Base-by-base conservation (phyloP, 1,284 basidiomycete species). In the Heimioporus retisporus region DNA sequence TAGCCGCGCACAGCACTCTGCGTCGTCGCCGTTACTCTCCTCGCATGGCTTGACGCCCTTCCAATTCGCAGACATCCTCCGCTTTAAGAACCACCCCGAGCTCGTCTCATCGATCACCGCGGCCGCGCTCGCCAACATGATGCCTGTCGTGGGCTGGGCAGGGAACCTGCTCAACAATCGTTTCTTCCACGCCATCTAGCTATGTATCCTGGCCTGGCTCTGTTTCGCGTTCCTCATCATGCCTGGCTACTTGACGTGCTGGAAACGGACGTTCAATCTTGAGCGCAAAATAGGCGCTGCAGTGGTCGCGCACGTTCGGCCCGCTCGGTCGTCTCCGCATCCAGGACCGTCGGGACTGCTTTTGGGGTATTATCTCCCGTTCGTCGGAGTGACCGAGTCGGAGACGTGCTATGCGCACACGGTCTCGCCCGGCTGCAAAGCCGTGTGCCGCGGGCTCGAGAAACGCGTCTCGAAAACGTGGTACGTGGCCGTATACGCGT, bases 201-300 rank as follows among this genome's bases (percentile, higher is more conserved):
- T 28, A 28, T 28, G 28, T 28, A 28, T 28, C 28, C 28, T 28
- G 28, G 28, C 28, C 59, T 87, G 86, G 86, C 68, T 81, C 68
- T 82, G 80, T 64, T 81, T 87, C 59, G 84, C 79, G 21, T 72
- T 86, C 55, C 81, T 86, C 67, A 79, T 85, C 61, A 78, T 83
- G 1, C 86, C 85, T 1, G 85, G 85, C 46, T 48, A 48, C 72
- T 73, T 86, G 63, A 82, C 84, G 23, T 87, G 86, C 79, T 85
- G 85, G 71, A 77, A 81, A 59, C 79, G 79, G 63, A 80, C 82
- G 0, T 87, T 86, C 80, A 85, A 86, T 69, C 78, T 86, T 46
- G 84, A 86, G 69, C 85, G 85, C 40, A 86, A 86, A 73, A 75
- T 86, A 72, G 86, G 86, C 70, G 70, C 78, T 28, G 21, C 83